Evolutionary conservation across 2,329 filamentous ascomycete genomes (phyloP).

Genomic region (Grosmannia clavigera): DNA sequence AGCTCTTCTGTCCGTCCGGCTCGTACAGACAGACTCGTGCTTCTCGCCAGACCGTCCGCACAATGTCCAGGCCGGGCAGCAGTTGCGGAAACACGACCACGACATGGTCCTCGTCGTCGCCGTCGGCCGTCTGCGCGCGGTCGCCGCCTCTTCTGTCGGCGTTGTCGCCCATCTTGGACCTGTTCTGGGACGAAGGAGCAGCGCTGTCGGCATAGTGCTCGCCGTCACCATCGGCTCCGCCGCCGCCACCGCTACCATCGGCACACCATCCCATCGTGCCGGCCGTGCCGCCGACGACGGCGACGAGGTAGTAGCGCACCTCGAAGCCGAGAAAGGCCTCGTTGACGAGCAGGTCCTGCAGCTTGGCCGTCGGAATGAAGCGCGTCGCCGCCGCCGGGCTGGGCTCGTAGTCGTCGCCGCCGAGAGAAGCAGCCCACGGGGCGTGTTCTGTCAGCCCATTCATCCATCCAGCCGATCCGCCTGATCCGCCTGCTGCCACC

Average conservation of each 20-base stretch:
- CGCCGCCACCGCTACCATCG: neutral
- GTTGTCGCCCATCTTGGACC: neutral
- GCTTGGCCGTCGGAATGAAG: conserved; percentile 79
- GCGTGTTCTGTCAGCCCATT: too few species aligned
- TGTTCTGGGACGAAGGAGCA: too few species aligned
- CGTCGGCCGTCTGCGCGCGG: neutral
- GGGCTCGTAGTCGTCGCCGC: conserved; percentile 18
- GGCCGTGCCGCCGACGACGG: conserved; percentile 48
- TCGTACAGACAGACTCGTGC: conserved; percentile 73
- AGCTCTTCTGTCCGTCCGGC: neutral
- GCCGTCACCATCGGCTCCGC: neutral
- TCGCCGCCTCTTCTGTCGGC: neutral
- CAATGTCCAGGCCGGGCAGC: conserved; percentile 58
- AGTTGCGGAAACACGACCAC: conserved; percentile 90
- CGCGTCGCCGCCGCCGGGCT: conserved; percentile 17
- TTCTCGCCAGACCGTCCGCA: conserved; percentile 87
- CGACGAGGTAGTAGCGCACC: conserved; percentile 76
- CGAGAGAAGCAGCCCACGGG: neutral
- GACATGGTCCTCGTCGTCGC: conserved; percentile 69
- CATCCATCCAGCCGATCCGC: too few species aligned
- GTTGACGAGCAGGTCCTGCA: conserved; percentile 87
- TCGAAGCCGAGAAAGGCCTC: conserved; percentile 91
- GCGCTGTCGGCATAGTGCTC: too few species aligned
- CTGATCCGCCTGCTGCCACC: neutral
- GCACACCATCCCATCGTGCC: neutral